Evolutionary conservation across 306 rosid genomes (phyloP), one percentile per base, ranked within the genome.

Genomic region (Prunus padus): DNA sequence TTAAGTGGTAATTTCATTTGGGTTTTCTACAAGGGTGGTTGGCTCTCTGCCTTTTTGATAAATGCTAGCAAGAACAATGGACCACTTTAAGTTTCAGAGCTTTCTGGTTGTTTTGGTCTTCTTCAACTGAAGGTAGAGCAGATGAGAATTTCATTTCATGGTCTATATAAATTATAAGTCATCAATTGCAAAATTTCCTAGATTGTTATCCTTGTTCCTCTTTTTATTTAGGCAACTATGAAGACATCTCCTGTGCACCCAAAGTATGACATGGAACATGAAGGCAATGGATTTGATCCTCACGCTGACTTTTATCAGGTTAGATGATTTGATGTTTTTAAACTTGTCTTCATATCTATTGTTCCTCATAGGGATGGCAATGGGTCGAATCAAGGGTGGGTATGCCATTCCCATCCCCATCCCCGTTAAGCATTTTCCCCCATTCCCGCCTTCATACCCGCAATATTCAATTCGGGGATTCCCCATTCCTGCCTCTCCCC

Each of bases 251-350:
- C 82, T 26, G 8, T 65, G 42, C 68, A 83, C 47, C 71, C 86
- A 57, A 83, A 74, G 50, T 51, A 65, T 77, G 90, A 81, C 67
- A 54, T 76, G 44, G 63, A 64, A 5, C 86, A 70, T 76, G 78
- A 63, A 61, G 81, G 80, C 76, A 80, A 83, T 71, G 87, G 87
- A 75, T 88, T 86, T 57, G 91, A 90, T 82, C 87, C 88, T 56
- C 86, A 81, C 42, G 82, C 78, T 14, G 65, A 51, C 65, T 75
- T 73, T 26, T 73, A 73, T 45, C 68, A 73, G 68, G 77, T 73
- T 47, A 26, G 77, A 49, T 69, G 45, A 69, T 0, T 28, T 26
- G 37, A 40, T 49, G 59, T 8, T 42, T 25, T 11, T 59, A 20
- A 42, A 40, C 2, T 18, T 15, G 52, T 33, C 37, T 47, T 69